A percentile compares a stretch with the other conserved stretches of the same genome.
These are phyloP conservation scores for Chaetomium tenue DNA, from an alignment of 495 filamentous ascomycete species.

Conservation along the genomic window DNA sequence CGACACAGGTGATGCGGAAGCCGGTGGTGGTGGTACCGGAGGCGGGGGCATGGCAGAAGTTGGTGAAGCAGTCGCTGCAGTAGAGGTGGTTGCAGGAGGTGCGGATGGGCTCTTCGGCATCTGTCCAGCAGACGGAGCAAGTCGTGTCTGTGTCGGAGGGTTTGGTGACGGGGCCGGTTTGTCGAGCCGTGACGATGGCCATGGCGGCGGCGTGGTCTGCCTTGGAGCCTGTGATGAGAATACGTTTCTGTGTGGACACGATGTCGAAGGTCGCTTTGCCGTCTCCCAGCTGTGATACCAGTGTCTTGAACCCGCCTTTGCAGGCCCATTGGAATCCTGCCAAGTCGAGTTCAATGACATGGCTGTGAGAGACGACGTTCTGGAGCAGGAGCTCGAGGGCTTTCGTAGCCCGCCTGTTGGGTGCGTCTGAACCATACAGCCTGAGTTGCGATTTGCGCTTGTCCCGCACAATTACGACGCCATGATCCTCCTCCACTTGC, in stretches of 20 bases:
- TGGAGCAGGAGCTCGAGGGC: constrained; percentile 23
- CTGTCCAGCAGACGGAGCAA: constrained; percentile 46
- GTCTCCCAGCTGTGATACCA: constrained; percentile 38
- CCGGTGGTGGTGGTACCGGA: constrained; percentile 20
- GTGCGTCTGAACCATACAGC: constrained; percentile 30
- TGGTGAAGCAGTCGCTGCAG: constrained; percentile 47
- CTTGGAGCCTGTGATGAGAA: constrained; percentile 35
- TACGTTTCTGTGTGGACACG: constrained; percentile 30
- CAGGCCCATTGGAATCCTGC: constrained; percentile 38
- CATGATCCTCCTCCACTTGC: constrained; percentile 19
- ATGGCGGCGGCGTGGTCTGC: constrained; percentile 26
- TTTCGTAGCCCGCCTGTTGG: constrained; percentile 16
- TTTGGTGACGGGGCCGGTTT: background rate
- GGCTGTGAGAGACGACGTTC: constrained; percentile 28
- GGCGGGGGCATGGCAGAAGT: constrained; percentile 34
- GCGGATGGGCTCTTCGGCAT: constrained; percentile 38
- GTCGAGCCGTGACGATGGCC: constrained; percentile 9
- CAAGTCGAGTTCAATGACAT: constrained; percentile 29
- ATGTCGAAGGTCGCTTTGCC: constrained; percentile 35
- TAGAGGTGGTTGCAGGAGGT: constrained; percentile 47
- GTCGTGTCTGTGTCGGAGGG: background rate
- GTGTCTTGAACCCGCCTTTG: constrained; percentile 41
- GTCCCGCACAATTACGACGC: constrained; percentile 39
- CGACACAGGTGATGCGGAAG: constrained; percentile 35
- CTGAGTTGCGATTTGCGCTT: constrained; percentile 31